phyloP scores from a whole-genome alignment of 2,329 filamentous ascomycete species.

The Calonectria hongkongensis region DNA sequence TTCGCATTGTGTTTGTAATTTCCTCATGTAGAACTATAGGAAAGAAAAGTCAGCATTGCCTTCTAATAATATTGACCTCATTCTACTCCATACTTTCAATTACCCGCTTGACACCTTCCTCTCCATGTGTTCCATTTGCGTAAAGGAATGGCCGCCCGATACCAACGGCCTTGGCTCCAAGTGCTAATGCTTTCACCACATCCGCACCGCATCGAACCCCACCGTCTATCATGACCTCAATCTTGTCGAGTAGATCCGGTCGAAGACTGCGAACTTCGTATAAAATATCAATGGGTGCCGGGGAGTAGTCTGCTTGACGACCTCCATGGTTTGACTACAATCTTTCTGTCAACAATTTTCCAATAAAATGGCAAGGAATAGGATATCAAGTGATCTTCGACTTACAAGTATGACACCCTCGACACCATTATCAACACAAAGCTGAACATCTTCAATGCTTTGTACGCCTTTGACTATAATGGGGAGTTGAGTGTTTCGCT shows the following conservation, averaged over 20 bases:
- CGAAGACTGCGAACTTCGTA: constrained; percentile 24
- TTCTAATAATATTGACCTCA: not conserved
- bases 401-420: not conserved
- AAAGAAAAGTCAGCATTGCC: not conserved
- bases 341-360: not conserved
- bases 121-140: not conserved
- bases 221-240: constrained; percentile 31
- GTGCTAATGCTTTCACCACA: constrained; percentile 35
- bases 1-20: not conserved
- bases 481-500: constrained; percentile 1
- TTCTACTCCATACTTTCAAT: not conserved
- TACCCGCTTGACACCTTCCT: not conserved
- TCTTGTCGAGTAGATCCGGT: constrained; percentile 18
- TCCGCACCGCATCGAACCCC: constrained; percentile 31
- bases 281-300: constrained; percentile 28
- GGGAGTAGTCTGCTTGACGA: constrained; percentile 1
- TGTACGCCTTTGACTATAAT: not conserved
- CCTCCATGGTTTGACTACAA: not conserved
- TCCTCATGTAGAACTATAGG: not conserved
- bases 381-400: not conserved
- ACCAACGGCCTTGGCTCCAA: constrained; percentile 33
- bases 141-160: constrained; percentile 31
- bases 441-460: not conserved
- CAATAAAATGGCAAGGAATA: not conserved
- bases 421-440: not conserved